Conservation (phyloP, 805 yeast genomes). For the Blastobotrys attinorum region DNA sequence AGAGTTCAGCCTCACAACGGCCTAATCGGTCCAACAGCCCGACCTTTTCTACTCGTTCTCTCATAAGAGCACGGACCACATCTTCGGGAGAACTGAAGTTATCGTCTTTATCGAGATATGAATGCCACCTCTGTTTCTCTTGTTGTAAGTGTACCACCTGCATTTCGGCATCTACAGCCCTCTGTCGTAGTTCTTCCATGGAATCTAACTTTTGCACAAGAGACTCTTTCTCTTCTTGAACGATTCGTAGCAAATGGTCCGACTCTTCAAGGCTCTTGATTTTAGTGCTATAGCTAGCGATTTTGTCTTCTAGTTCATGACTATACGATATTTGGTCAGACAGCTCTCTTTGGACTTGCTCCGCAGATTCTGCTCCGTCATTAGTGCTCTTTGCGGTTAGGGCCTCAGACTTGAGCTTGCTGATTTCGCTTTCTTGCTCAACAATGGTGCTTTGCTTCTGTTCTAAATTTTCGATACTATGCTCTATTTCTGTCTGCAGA, state of each 20-base stretch:
- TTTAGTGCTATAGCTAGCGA: slow-evolving; percentile 45
- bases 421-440: slow-evolving; percentile 14
- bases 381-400: not conserved
- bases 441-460: slow-evolving; percentile 10
- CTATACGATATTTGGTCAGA: slow-evolving; percentile 38
- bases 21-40: slow-evolving; percentile 26
- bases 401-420: slow-evolving; percentile 3
- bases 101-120: slow-evolving; percentile 33
- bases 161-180: slow-evolving; percentile 41
- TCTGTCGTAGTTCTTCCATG: slow-evolving; percentile 38
- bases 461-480: not conserved
- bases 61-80: slow-evolving; percentile 31
- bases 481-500: slow-evolving; percentile 4
- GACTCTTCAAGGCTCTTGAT: slow-evolving; percentile 42
- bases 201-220: slow-evolving; percentile 33
- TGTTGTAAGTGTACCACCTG: slow-evolving; percentile 42
- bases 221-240: slow-evolving; percentile 47
- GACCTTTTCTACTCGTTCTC: slow-evolving; percentile 27
- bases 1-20: slow-evolving; percentile 25
- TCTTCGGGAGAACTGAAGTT: slow-evolving; percentile 35
- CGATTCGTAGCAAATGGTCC: slow-evolving; percentile 40
- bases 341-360: slow-evolving; percentile 19
- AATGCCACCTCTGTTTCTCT: slow-evolving; percentile 41
- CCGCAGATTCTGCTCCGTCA: slow-evolving; percentile 11
- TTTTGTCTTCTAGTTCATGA: slow-evolving; percentile 43